Conservation (phyloP, 1,139 yeast species). For the Blastobotrys indianensis region DNA sequence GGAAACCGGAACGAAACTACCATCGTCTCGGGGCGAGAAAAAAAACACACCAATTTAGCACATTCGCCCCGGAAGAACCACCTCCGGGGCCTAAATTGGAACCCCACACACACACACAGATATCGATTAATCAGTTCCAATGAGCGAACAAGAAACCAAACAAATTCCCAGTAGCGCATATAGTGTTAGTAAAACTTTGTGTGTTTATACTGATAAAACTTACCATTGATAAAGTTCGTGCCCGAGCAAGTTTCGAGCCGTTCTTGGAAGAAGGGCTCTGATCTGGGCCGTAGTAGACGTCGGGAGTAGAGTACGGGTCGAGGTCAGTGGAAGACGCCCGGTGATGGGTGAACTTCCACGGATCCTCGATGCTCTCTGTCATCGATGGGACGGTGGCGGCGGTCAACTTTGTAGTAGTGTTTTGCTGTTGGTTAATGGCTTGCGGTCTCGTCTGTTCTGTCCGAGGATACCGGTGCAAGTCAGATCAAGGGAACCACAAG, state of each 20-base stretch:
- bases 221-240: conserved; percentile 26
- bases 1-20: too few relatives aligned
- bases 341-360: conserved; percentile 8
- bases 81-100: too few relatives aligned
- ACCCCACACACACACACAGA: too few relatives aligned
- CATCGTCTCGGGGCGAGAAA: too few relatives aligned
- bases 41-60: too few relatives aligned
- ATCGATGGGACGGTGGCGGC: background rate
- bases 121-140: too few relatives aligned
- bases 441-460: background rate
- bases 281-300: conserved; percentile 62
- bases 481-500: too few relatives aligned
- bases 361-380: conserved; percentile 2
- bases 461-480: too few relatives aligned
- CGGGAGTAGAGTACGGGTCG: conserved; percentile 65
- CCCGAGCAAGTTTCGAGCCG: conserved; percentile 20
- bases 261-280: conserved; percentile 47
- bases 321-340: conserved; percentile 15
- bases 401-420: background rate
- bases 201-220: conserved; percentile 11
- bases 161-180: background rate
- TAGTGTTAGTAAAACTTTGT: background rate
- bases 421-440: background rate
- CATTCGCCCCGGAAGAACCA: too few relatives aligned
- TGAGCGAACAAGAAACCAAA: background rate